Conservation (phyloP, 257 asterid species). For the Nicotiana sylvestris region DNA sequence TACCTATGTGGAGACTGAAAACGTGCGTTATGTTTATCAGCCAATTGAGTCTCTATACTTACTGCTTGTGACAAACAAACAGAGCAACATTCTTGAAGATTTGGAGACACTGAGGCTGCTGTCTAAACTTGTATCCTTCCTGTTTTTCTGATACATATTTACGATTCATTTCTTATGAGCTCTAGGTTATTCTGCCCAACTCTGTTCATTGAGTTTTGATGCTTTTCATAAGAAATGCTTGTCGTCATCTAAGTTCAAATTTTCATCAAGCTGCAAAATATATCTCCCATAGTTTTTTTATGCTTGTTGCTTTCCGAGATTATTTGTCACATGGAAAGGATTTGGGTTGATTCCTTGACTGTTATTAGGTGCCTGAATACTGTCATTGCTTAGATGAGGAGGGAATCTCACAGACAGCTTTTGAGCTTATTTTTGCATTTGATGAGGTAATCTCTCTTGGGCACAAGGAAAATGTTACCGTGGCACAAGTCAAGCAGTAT, state of each 20-base stretch:
- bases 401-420: constrained; percentile 71
- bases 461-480: constrained; percentile 84
- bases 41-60: constrained; percentile 76
- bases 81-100: constrained; percentile 90
- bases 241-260: neutral
- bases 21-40: constrained; percentile 88
- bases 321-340: neutral
- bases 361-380: constrained; percentile 76
- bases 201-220: neutral
- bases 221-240: neutral
- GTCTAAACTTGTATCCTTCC: constrained; percentile 78
- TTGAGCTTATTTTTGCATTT: constrained; percentile 81
- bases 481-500: constrained; percentile 85
- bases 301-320: neutral
- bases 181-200: neutral
- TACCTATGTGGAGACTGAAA: constrained; percentile 83
- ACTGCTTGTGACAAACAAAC: constrained; percentile 85
- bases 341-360: constrained; percentile 34
- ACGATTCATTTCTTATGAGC: neutral
- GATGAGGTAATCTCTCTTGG: constrained; percentile 88
- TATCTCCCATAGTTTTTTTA: neutral
- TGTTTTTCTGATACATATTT: neutral
- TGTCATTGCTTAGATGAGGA: constrained; percentile 83
- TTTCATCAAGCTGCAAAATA: neutral
- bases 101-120: constrained; percentile 82